A percentile compares a stretch with the other conserved stretches of the same genome.
These are phyloP conservation scores for Eimeria necatrix DNA, from an alignment of 169 alveolate genomes.

Conservation along the genomic window DNA sequence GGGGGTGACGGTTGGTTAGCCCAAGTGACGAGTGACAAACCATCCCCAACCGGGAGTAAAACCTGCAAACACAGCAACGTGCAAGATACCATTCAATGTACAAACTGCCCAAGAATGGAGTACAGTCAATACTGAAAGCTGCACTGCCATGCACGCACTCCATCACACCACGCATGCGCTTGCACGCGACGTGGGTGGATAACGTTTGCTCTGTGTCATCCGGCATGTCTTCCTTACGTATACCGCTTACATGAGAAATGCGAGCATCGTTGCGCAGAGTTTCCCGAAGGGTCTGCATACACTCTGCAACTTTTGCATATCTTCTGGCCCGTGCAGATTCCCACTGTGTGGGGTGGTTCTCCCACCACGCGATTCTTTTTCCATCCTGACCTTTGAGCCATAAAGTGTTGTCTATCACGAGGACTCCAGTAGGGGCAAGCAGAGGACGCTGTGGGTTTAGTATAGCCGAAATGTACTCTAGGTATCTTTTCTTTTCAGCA, in stretches of 20 bases:
- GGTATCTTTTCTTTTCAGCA: constrained; percentile 81
- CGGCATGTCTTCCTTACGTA: too few species aligned
- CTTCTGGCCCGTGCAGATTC: constrained; percentile 33
- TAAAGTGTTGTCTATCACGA: constrained; percentile 76
- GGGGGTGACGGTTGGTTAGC: neutral
- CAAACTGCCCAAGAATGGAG: too few species aligned
- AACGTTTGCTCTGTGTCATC: too few species aligned
- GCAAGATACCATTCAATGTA: neutral
- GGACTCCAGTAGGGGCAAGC: constrained; percentile 77
- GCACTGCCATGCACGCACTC: too few species aligned
- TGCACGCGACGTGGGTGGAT: too few species aligned
- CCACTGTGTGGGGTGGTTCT: neutral
- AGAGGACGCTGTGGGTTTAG: constrained; percentile 76
- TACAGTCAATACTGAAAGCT: too few species aligned
- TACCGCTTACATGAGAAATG: constrained; percentile 31
- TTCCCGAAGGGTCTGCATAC: constrained; percentile 50
- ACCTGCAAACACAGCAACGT: neutral
- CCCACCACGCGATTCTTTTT: constrained; percentile 19
- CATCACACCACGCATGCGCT: too few species aligned
- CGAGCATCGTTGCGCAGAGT: constrained; percentile 59
- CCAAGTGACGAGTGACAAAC: constrained; percentile 79
- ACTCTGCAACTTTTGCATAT: constrained; percentile 23
- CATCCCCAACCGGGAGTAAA: constrained; percentile 77
- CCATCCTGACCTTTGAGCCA: constrained; percentile 55
- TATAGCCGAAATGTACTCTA: constrained; percentile 9